phyloP scores from a whole-genome alignment of 2,329 filamentous ascomycete genomes.

The Colletotrichum sublineola region DNA sequence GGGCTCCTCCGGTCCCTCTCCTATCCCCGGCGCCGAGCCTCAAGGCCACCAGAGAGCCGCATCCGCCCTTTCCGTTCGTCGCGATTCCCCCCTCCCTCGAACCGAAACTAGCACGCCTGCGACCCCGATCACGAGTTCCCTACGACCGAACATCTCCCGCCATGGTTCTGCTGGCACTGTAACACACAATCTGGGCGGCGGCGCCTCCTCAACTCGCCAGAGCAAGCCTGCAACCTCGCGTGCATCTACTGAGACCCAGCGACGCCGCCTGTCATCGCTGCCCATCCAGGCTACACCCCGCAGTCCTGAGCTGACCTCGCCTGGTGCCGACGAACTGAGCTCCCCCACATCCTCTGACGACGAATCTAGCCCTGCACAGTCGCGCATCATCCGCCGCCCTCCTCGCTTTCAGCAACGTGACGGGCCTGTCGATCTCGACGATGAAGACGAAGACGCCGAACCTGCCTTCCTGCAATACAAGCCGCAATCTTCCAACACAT shows the following conservation, averaged over 20 bases:
- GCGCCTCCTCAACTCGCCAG: slow-evolving; percentile 50
- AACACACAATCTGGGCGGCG: slow-evolving; percentile 48
- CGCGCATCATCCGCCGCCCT: slow-evolving; percentile 71
- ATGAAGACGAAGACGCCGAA: slow-evolving; percentile 67
- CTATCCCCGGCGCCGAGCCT: slow-evolving; percentile 65
- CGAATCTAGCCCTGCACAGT: slow-evolving; percentile 67
- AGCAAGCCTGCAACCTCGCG: slow-evolving; percentile 44
- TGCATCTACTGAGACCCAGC: slow-evolving; percentile 49
- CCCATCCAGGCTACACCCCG: slow-evolving; percentile 52
- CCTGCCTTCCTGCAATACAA: slow-evolving; percentile 68
- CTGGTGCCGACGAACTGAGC: slow-evolving; percentile 55
- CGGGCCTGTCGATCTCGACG: slow-evolving; percentile 38
- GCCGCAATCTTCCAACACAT: slow-evolving; percentile 51
- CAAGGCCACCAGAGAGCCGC: slow-evolving; percentile 56
- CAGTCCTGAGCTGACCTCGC: slow-evolving; percentile 47
- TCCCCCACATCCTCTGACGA: slow-evolving; percentile 60
- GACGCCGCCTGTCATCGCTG: slow-evolving; percentile 61
- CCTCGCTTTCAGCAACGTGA: slow-evolving; percentile 61
- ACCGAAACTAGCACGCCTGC: slow-evolving; percentile 60
- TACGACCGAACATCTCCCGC: slow-evolving; percentile 61
- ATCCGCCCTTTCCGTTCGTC: slow-evolving; percentile 69
- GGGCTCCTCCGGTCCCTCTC: slow-evolving; percentile 69
- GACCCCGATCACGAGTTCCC: slow-evolving; percentile 58
- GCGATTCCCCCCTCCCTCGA: slow-evolving; percentile 67
- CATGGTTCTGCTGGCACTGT: slow-evolving; percentile 62